phyloP scores from a whole-genome alignment of 257 asterid genomes.

The Solanum bulbocastanum region DNA sequence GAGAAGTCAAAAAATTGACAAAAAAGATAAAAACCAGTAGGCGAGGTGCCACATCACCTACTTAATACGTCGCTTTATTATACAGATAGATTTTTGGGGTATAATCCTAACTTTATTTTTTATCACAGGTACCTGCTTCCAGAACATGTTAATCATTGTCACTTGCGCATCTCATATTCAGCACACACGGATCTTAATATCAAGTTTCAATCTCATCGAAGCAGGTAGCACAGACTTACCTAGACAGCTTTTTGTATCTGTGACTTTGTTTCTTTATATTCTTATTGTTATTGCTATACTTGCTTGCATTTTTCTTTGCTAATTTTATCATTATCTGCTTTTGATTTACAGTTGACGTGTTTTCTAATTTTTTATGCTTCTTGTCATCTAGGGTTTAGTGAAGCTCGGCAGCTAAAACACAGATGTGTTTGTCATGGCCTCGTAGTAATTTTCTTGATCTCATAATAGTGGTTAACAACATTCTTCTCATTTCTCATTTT shows the following conservation, averaged over 20 bases:
- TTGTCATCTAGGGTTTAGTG: slow-evolving; percentile 71
- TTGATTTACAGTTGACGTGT: slow-evolving; percentile 9
- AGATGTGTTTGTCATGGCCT: slow-evolving; percentile 53
- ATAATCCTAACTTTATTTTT: slow-evolving; percentile 1
- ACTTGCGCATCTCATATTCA: slow-evolving; percentile 77
- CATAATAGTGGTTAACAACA: slow-evolving; percentile 4
- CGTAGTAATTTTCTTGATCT: slow-evolving; percentile 55
- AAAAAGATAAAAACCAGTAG: background rate
- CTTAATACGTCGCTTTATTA: background rate
- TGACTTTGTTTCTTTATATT: slow-evolving; percentile 3
- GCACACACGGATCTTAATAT: slow-evolving; percentile 82
- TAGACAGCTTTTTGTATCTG: background rate
- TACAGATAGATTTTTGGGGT: background rate
- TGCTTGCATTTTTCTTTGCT: background rate
- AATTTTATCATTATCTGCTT: background rate
- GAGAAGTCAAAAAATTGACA: background rate
- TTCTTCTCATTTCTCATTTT: background rate
- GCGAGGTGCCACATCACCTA: background rate
- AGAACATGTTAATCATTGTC: slow-evolving; percentile 47
- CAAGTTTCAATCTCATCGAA: slow-evolving; percentile 82
- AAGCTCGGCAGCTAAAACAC: slow-evolving; percentile 61
- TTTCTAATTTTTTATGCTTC: slow-evolving; percentile 38
- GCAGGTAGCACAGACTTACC: slow-evolving; percentile 40
- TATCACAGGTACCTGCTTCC: slow-evolving; percentile 75
- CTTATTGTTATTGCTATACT: slow-evolving; percentile 6